Evolutionary conservation across 306 rosid species (phyloP).

Genomic region (Dalbergia oliveri): DNA sequence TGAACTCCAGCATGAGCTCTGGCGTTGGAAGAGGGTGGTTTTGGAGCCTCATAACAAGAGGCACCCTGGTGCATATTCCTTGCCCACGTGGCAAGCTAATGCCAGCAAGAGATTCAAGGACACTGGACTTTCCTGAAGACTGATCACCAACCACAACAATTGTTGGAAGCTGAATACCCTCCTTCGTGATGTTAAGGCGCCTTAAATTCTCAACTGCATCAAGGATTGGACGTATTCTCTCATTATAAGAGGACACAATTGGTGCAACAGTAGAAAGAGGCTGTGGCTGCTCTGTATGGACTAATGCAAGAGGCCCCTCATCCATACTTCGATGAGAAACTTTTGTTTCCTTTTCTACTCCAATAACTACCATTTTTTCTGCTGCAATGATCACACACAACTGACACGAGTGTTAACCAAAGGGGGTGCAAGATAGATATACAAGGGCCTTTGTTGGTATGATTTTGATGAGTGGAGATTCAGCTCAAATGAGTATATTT

Average conservation of each 20-base stretch:
- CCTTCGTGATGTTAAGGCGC: slow-evolving; percentile 52
- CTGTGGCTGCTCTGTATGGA: slow-evolving; percentile 8
- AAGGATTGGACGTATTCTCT: slow-evolving; percentile 53
- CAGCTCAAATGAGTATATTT: background rate
- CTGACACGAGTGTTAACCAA: background rate
- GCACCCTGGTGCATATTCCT: slow-evolving; percentile 72
- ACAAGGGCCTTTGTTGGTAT: background rate
- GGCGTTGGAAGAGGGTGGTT: slow-evolving; percentile 44
- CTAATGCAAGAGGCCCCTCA: background rate
- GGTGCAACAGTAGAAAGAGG: slow-evolving; percentile 39
- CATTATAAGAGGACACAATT: slow-evolving; percentile 49
- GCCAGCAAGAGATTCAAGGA: slow-evolving; percentile 61
- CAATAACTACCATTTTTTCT: background rate
- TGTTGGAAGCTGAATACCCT: slow-evolving; percentile 63
- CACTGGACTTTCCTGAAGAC: slow-evolving; percentile 57
- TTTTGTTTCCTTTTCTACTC: background rate
- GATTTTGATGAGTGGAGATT: background rate
- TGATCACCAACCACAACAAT: slow-evolving; percentile 67
- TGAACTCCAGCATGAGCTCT: slow-evolving; percentile 52
- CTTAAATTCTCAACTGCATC: slow-evolving; percentile 58
- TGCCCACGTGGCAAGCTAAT: slow-evolving; percentile 69
- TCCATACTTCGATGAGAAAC: background rate
- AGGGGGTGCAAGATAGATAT: background rate
- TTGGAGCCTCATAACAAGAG: slow-evolving; percentile 65
- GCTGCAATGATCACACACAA: background rate